Evolutionary conservation across 2,329 filamentous ascomycete species (phyloP), one percentile per base, ranked within the genome.

Genomic region (Westerdykella aurantiaca): DNA sequence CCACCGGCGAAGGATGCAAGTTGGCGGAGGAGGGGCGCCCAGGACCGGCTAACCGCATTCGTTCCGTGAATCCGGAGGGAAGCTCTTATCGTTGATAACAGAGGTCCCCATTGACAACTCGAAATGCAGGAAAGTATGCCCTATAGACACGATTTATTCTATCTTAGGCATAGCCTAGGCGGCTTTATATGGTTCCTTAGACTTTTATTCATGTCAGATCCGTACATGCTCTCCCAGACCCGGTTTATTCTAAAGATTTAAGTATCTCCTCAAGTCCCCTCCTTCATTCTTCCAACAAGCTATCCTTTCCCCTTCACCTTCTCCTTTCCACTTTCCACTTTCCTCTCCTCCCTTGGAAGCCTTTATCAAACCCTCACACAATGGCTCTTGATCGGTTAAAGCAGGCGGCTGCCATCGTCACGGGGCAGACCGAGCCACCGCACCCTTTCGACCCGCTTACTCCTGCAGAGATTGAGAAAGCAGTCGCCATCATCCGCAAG

Each of bases 391-490:
- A 83, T 55, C 76, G 80, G 55, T 70, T 84, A 37, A 80, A 80
- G 69, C 80, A 82, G 58, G 72, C 85, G 60, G 72, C 80, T 52
- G 72, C 76, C 42, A 82, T 85, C 57, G 67, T 85, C 57, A 77
- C 74, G 42, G 79, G 78, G 44, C 71, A 75, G 21, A 60, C 72
- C 16, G 60, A 71, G 31, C 72, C 73, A 39, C 76, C 78, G 31
- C 82, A 94, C 60, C 88, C 88, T 5, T 78, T 93, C 51, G 88
- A 94, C 59, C 88, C 88, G 42, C 80, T 95, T 37, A 78, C 77
- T 9, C 73, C 77, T 9, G 68, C 73, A 2, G 89, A 95, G 68
- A 94, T 95, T 55, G 82, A 85, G 56, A 70, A 77, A 16, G 81
- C 82, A 6, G 83, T 89, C 40, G 70, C 77, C 1, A 72, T 87